Evolutionary conservation across 805 yeast genomes (phyloP).

Genomic region (Lipomyces lipofer): DNA sequence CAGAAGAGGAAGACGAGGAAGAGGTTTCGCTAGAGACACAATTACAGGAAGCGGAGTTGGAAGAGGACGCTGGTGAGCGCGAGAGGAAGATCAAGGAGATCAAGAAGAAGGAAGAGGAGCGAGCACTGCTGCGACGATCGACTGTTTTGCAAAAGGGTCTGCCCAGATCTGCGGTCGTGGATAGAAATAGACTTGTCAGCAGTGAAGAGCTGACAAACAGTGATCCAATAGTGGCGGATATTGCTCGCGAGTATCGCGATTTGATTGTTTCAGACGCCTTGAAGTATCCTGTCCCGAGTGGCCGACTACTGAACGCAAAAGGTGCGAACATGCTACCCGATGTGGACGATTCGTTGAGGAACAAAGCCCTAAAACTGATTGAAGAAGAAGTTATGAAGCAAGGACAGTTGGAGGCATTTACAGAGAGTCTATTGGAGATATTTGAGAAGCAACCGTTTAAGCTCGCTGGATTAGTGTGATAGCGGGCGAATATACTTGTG

Average conservation of each 20-base stretch:
- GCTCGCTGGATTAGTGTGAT: slow-evolving; percentile 14
- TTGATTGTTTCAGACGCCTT: slow-evolving; percentile 37
- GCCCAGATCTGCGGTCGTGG: slow-evolving; percentile 34
- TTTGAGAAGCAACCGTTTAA: slow-evolving; percentile 9
- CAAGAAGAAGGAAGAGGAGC: slow-evolving; percentile 28
- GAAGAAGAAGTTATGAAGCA: slow-evolving; percentile 14
- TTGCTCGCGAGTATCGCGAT: slow-evolving; percentile 32
- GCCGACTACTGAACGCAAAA: slow-evolving; percentile 14
- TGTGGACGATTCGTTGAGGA: slow-evolving; percentile 30
- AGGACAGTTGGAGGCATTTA: slow-evolving; percentile 17
- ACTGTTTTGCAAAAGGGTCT: slow-evolving; percentile 50
- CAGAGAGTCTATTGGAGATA: slow-evolving; percentile 3
- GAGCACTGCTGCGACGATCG: slow-evolving; percentile 46
- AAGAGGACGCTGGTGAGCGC: slow-evolving; percentile 39
- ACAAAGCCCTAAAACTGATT: slow-evolving; percentile 21
- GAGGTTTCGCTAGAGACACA: slow-evolving; percentile 19
- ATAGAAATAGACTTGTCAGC: slow-evolving; percentile 10
- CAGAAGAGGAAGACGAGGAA: slow-evolving; percentile 33
- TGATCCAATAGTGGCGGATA: slow-evolving; percentile 17
- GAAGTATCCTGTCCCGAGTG: slow-evolving; percentile 31
- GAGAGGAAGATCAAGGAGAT: slow-evolving; percentile 32
- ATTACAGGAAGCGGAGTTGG: slow-evolving; percentile 26
- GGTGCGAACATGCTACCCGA: slow-evolving; percentile 23
- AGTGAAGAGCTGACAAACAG: slow-evolving; percentile 4
- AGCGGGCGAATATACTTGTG: no score